Evolutionary conservation across 192 early-diverging fungal genomes (phyloP).

Genomic region (Haplosporangium gracile): DNA sequence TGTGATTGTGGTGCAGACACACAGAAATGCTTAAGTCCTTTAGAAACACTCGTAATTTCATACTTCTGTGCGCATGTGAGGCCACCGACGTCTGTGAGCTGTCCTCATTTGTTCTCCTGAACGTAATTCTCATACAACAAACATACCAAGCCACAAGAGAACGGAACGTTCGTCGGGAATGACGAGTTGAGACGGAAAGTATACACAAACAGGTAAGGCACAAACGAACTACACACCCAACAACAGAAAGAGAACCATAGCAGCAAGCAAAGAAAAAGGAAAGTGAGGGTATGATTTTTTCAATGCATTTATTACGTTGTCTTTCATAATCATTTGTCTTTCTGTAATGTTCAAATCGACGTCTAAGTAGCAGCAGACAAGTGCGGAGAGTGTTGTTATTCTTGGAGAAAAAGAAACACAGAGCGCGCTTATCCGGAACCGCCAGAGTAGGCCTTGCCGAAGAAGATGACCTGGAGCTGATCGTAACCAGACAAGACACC

Average conservation of each 20-base stretch:
- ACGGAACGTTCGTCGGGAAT: conserved; percentile 1
- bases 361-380: conserved; percentile 3
- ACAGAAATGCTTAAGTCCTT: no score
- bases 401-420: not conserved
- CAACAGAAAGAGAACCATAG: not conserved
- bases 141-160: not conserved
- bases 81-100: no score
- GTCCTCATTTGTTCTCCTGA: no score
- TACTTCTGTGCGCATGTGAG: no score
- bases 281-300: conserved; percentile 1
- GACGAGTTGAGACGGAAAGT: not conserved
- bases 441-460: conserved; percentile 61
- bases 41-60: no score
- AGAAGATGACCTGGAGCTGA: conserved; percentile 75
- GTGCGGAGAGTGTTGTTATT: not conserved
- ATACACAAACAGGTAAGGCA: no score
- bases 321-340: conserved; percentile 8
- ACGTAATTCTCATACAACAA: not conserved
- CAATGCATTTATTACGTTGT: conserved; percentile 7
- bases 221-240: no score
- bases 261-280: not conserved
- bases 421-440: conserved; percentile 53
- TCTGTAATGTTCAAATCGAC: conserved; percentile 6
- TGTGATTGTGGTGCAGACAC: no score
- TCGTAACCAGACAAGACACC: conserved; percentile 90